Conservation (phyloP, 345 rosid species). For the Eucalyptus virginea region DNA sequence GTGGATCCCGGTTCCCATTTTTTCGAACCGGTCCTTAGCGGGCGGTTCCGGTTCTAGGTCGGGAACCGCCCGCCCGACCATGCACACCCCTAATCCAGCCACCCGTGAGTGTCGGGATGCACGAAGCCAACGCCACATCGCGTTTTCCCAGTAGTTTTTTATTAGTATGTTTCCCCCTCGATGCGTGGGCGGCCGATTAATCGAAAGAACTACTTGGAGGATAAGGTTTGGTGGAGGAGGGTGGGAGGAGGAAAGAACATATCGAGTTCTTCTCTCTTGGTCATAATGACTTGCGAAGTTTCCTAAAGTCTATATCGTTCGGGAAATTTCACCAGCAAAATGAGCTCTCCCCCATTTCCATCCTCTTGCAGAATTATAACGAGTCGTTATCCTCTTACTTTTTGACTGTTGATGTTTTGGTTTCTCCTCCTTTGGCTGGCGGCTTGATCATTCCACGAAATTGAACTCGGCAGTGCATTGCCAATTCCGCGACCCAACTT, state of each 20-base stretch:
- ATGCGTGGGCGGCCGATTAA: background rate
- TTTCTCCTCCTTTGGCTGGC: background rate
- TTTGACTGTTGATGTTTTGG: background rate
- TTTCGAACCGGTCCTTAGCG: no score
- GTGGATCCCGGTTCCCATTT: no score
- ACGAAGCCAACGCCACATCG: background rate
- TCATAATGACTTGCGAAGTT: background rate
- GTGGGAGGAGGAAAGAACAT: background rate
- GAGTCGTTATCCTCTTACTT: background rate
- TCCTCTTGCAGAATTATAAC: background rate
- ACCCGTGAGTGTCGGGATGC: background rate
- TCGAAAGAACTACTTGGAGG: background rate
- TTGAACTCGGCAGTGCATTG: background rate
- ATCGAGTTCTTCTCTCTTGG: background rate
- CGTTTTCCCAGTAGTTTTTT: accelerated
- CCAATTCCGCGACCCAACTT: background rate
- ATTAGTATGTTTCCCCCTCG: background rate
- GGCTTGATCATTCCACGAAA: background rate
- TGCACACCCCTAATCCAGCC: no score
- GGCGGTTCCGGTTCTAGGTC: no score
- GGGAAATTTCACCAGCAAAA: background rate
- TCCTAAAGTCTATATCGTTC: background rate
- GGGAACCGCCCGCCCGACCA: no score
- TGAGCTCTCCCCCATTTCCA: background rate
- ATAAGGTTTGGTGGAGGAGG: background rate